phyloP scores from a whole-genome alignment of 352 stramenopile genomes.

The Phytophthora vignae region DNA sequence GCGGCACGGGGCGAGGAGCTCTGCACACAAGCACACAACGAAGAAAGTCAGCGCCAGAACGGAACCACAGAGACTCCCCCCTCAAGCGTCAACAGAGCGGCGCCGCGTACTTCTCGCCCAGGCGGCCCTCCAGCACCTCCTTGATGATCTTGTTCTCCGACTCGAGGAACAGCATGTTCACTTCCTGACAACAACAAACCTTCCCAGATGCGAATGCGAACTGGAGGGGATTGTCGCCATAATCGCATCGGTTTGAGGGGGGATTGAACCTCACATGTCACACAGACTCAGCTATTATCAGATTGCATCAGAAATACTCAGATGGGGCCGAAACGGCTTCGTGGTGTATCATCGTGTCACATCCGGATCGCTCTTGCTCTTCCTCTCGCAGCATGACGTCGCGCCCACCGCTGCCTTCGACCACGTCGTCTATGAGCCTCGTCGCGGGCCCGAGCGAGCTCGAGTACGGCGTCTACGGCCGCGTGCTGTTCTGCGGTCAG shows the following conservation, averaged over 20 bases:
- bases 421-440: constrained; percentile 34
- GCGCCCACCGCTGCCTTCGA: constrained; percentile 32
- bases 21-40: constrained; percentile 33
- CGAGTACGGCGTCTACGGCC: constrained; percentile 77
- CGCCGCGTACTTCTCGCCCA: constrained; percentile 71
- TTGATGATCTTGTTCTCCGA: constrained; percentile 91
- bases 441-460: constrained; percentile 25
- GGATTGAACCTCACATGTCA: constrained; percentile 1
- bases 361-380: neutral
- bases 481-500: constrained; percentile 78
- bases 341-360: constrained; percentile 16
- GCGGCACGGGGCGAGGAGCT: constrained; percentile 76
- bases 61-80: neutral
- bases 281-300: neutral
- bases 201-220: constrained; percentile 44
- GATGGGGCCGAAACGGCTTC: neutral
- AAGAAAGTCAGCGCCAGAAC: constrained; percentile 4
- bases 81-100: neutral
- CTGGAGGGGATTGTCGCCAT: constrained; percentile 8
- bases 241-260: neutral
- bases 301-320: constrained; percentile 18
- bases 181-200: neutral
- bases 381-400: constrained; percentile 28
- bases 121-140: constrained; percentile 75
- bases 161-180: constrained; percentile 83